Conservation (phyloP, 768 basidiomycete genomes). For the Paxillus ammoniavirescens region DNA sequence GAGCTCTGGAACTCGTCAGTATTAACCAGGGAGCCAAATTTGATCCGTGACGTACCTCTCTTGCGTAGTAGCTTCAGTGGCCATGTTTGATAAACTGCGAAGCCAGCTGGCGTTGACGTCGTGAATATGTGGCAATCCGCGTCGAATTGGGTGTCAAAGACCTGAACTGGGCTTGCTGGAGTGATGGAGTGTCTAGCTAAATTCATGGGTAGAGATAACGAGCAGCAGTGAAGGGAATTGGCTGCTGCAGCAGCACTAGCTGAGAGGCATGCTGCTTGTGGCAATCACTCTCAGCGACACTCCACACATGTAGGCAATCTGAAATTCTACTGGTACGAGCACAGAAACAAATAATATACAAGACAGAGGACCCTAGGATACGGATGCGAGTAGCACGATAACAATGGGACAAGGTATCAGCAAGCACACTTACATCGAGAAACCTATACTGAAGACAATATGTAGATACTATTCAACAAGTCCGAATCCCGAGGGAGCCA, state of each 20-base stretch:
- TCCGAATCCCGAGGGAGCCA: slow-evolving; percentile 2
- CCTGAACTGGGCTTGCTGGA: slow-evolving; percentile 68
- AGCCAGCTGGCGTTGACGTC: slow-evolving; percentile 73
- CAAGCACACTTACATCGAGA: slow-evolving; percentile 23
- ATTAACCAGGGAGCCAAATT: neutral
- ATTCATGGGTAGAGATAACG: slow-evolving; percentile 59
- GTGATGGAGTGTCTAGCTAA: slow-evolving; percentile 83
- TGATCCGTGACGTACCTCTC: slow-evolving; percentile 55
- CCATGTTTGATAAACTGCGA: slow-evolving; percentile 76
- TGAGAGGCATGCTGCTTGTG: slow-evolving; percentile 20
- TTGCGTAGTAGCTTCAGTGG: slow-evolving; percentile 78
- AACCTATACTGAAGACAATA: slow-evolving; percentile 6
- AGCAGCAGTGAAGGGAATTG: slow-evolving; percentile 4
- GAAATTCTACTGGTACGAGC: slow-evolving; percentile 7
- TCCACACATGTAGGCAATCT: neutral
- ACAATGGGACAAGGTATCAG: slow-evolving; percentile 15
- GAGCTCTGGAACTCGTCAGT: slow-evolving; percentile 52
- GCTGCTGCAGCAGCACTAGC: slow-evolving; percentile 2
- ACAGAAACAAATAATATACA: slow-evolving; percentile 14
- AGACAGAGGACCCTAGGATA: slow-evolving; percentile 1
- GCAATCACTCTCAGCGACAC: neutral
- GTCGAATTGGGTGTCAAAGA: slow-evolving; percentile 79
- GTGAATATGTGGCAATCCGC: slow-evolving; percentile 82
- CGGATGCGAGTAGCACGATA: slow-evolving; percentile 14
- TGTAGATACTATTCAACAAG: slow-evolving; percentile 19